These are phyloP conservation scores for Ganoderma leucocontextum DNA, from an alignment of 1,284 basidiomycete genomes.

Conservation along the genomic window DNA sequence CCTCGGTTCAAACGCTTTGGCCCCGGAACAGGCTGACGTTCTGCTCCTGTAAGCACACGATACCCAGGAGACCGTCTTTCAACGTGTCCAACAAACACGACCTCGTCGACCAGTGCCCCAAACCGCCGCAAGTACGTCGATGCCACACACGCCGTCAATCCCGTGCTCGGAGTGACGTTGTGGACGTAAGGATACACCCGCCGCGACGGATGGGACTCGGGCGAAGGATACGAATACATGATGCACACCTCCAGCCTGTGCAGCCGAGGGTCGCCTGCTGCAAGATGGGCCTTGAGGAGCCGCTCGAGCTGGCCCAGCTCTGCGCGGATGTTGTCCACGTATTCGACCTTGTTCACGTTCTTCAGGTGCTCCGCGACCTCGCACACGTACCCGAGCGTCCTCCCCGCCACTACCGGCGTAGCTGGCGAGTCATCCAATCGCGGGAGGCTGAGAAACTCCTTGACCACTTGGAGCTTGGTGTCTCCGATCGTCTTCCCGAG, in stretches of 20 bases:
- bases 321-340: not conserved
- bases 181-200: not conserved
- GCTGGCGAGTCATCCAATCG: not conserved
- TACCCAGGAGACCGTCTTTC: not conserved
- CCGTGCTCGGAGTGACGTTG: not conserved
- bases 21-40: not conserved
- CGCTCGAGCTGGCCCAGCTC: not conserved
- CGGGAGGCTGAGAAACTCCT: not conserved
- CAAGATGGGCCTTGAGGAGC: not conserved
- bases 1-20: not conserved
- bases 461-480: not conserved
- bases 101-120: not conserved
- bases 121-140: not conserved
- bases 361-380: not conserved
- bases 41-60: not conserved
- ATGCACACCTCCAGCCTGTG: not conserved
- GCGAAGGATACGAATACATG: no score
- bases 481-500: not conserved
- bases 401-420: not conserved
- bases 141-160: not conserved
- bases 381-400: not conserved
- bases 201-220: not conserved
- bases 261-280: not conserved
- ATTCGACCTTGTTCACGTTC: not conserved
- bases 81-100: not conserved